phyloP scores from a whole-genome alignment of 169 alveolate genomes.

The Theileria parva region DNA sequence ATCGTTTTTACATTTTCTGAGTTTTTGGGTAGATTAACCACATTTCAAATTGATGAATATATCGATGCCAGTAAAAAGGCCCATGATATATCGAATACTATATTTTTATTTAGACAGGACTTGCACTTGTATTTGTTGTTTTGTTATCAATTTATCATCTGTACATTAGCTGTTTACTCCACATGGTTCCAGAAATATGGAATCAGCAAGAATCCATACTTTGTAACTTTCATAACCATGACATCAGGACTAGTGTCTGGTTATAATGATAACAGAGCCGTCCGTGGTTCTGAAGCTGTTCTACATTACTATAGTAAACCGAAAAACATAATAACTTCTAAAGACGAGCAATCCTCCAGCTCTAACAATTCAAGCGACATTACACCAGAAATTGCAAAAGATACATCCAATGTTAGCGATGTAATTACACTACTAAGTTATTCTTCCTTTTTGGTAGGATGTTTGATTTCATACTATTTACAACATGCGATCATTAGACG shows the following conservation, averaged over 20 bases:
- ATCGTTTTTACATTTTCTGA: neutral
- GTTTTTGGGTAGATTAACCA: neutral
- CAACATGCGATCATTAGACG: neutral
- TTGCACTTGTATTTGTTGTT: neutral
- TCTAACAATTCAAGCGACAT: neutral
- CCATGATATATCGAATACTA: neutral
- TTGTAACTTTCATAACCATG: neutral
- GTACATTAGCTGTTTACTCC: conserved; percentile 1
- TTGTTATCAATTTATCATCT: neutral
- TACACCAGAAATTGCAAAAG: neutral
- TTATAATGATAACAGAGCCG: neutral
- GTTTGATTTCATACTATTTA: neutral
- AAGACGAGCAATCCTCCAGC: no score
- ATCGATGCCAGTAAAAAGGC: neutral
- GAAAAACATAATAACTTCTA: neutral
- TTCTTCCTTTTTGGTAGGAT: neutral
- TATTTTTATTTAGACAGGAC: neutral
- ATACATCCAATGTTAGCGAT: conserved; percentile 4
- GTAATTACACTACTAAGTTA: neutral
- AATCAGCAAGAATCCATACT: neutral
- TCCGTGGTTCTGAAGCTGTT: neutral
- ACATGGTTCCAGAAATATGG: conserved; percentile 3
- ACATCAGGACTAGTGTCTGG: neutral
- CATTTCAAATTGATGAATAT: conserved; percentile 6
- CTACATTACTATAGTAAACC: conserved; percentile 1